These are phyloP conservation scores for Pleurostoma richardsiae DNA, from an alignment of 2,329 filamentous ascomycete genomes.

Conservation along the genomic window DNA sequence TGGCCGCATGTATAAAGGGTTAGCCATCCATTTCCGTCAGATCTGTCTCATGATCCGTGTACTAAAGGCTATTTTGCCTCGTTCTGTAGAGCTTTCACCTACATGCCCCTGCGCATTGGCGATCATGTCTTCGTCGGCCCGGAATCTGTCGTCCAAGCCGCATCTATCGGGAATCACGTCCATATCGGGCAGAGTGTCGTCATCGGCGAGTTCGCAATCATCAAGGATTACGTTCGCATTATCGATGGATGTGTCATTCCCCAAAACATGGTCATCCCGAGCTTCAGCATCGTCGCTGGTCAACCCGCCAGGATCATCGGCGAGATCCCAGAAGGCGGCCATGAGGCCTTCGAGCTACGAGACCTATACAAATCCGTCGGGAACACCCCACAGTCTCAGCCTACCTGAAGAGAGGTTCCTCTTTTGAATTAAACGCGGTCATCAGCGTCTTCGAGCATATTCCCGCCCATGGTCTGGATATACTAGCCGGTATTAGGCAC, in stretches of 20 bases:
- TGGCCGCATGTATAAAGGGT: constrained; percentile 74
- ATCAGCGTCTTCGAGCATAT: too few relatives aligned
- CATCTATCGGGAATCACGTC: constrained; percentile 78
- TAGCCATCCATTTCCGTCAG: constrained; percentile 5
- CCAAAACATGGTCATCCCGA: constrained; percentile 84
- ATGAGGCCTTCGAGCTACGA: constrained; percentile 59
- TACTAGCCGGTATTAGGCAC: too few relatives aligned
- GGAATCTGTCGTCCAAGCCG: constrained; percentile 72
- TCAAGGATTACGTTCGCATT: constrained; percentile 90
- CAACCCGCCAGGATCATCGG: constrained; percentile 74
- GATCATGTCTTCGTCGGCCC: constrained; percentile 90
- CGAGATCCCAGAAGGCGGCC: constrained; percentile 69
- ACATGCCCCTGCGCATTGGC: constrained; percentile 87
- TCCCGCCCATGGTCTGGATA: too few relatives aligned
- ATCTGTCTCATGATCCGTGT: too few relatives aligned
- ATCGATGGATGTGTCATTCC: constrained; percentile 81
- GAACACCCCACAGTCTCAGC: constrained; percentile 42
- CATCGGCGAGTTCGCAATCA: constrained; percentile 80
- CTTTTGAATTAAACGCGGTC: too few relatives aligned
- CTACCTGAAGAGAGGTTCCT: constrained; percentile 18
- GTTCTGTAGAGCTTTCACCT: constrained; percentile 53
- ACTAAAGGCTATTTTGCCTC: too few relatives aligned
- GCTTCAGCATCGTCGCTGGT: constrained; percentile 87
- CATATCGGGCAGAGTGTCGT: constrained; percentile 74
- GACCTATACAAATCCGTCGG: constrained; percentile 61